These are phyloP conservation scores for Diaporthe ampelina DNA, from an alignment of 2,329 filamentous ascomycete species.

Conservation along the genomic window DNA sequence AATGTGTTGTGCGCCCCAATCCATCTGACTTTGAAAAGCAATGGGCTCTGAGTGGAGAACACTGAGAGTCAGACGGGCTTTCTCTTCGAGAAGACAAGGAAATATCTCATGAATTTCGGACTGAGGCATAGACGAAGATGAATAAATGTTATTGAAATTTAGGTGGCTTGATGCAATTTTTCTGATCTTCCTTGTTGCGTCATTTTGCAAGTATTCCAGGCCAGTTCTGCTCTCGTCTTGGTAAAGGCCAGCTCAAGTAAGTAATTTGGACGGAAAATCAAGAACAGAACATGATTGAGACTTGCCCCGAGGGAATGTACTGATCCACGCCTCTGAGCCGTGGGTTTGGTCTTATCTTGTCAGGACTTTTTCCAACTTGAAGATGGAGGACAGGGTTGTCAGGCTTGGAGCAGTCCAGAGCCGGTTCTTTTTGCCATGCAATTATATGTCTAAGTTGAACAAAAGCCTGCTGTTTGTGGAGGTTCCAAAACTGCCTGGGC, in stretches of 20 bases:
- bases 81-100: neutral
- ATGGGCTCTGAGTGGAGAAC: too few species aligned
- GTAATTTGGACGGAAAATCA: neutral
- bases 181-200: neutral
- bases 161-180: neutral
- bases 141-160: neutral
- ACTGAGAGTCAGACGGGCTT: neutral
- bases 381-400: neutral
- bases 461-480: neutral
- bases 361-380: neutral
- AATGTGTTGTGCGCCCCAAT: too few species aligned
- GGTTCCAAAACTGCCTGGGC: neutral
- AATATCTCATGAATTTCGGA: neutral
- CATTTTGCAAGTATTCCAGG: neutral
- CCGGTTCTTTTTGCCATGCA: neutral
- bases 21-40: too few species aligned
- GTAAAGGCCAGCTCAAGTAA: neutral
- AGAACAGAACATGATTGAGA: too few species aligned
- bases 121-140: neutral
- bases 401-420: too few species aligned
- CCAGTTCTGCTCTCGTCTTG: neutral
- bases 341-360: too few species aligned
- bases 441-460: too few species aligned
- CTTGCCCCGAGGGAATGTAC: too few species aligned
- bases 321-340: too few species aligned